Evolutionary conservation across 257 asterid species (phyloP), one percentile per base, ranked within the genome.

Genomic region (Eustoma russellianum): DNA sequence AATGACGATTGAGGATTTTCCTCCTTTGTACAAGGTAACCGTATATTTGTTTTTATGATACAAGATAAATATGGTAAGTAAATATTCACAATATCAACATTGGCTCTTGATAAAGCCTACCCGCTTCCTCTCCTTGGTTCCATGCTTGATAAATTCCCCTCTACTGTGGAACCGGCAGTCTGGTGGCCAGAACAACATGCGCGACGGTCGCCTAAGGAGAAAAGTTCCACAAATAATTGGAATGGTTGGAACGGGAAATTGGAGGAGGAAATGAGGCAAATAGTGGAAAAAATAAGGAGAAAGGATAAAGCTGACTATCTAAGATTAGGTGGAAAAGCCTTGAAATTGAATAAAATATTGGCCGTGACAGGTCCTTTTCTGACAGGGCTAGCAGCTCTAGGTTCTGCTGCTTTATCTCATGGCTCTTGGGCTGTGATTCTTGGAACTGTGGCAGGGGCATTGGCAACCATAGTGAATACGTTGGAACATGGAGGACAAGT

Each of bases 401-500:
- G 94, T 3, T 59, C 82, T 0, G 65, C 69, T 0, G 45, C 83
- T 17, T 44, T 78, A 15, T 17, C 41, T 4, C 65, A 41, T 16
- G 57, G 45, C 0, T 69, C 54, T 5, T 74, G 72, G 81, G 79
- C 76, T 3, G 70, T 59, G 17, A 43, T 63, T 17, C 18, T 72
- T 7, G 96, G 79, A 12, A 75, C 79, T 2, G 60, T 57, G 2
- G 81, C 78, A 0, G 96, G 96, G 0, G 87, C 90, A 17, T 51
- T 83, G 71, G 96, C 89, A 2, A 78, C 70, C 10, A 79, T 69
- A 14, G 85, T 81, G 58, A 87, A 77, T 69, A 57, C 79, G 30
- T 0, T 83, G 1, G 87, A 87, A 40, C 96, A 87, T 45, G 96
- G 94, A 0, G 83, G 77, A 17, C 93, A 83, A 52, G 82, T 83